phyloP scores from a whole-genome alignment of 129 eudicot genomes.

The Helianthus tuberosus region DNA sequence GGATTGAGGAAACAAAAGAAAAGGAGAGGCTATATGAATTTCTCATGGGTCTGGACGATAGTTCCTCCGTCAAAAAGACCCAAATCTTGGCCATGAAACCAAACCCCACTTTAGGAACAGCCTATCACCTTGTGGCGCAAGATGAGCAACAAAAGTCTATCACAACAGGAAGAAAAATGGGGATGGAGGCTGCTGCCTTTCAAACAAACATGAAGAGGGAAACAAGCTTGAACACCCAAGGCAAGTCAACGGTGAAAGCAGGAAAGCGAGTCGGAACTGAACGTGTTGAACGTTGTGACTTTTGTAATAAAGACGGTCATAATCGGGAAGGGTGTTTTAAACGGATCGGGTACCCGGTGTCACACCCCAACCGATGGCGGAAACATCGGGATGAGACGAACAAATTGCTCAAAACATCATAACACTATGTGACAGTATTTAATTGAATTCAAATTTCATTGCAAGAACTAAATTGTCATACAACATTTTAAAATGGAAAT shows the following conservation, averaged over 20 bases:
- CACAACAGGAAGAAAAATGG: not conserved
- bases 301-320: not conserved
- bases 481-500: too few relatives aligned
- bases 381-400: too few relatives aligned
- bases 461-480: too few relatives aligned
- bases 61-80: not conserved
- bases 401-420: too few relatives aligned
- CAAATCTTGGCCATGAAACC: not conserved
- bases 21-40: not conserved
- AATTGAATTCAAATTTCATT: too few relatives aligned
- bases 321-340: not conserved
- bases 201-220: too few relatives aligned
- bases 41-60: not conserved
- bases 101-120: not conserved
- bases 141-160: not conserved
- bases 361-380: too few relatives aligned
- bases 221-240: too few relatives aligned
- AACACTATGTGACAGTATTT: too few relatives aligned
- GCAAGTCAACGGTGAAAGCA: too few relatives aligned
- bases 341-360: too few relatives aligned
- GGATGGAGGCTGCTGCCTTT: not conserved
- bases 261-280: not conserved
- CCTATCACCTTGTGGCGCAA: not conserved
- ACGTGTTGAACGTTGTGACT: not conserved
- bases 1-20: not conserved